These are phyloP conservation scores for Clitoria ternatea DNA, from an alignment of 306 rosid species.

Conservation along the genomic window DNA sequence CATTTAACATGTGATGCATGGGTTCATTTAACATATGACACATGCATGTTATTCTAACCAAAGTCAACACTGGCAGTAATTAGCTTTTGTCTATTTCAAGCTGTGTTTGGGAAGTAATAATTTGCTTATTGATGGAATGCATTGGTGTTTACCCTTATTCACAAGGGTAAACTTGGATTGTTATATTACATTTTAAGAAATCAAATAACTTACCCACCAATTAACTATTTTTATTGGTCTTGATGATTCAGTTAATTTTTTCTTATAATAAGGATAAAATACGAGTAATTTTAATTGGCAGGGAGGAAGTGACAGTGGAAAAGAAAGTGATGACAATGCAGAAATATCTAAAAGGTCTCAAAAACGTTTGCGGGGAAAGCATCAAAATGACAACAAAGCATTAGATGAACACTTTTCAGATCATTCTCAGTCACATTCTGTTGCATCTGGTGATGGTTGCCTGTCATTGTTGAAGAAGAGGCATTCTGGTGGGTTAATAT, in stretches of 20 bases:
- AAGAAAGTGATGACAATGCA: constrained; percentile 59
- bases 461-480: constrained; percentile 76
- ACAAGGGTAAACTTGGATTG: too few species aligned
- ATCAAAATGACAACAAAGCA: constrained; percentile 43
- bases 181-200: too few species aligned
- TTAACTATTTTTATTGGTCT: too few species aligned
- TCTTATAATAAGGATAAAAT: too few species aligned
- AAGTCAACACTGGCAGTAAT: background rate
- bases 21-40: background rate
- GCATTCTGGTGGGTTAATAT: constrained; percentile 64
- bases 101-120: constrained; percentile 1
- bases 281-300: constrained; percentile 36
- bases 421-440: constrained; percentile 54
- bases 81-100: constrained; percentile 2
- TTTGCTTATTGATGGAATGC: constrained; percentile 3
- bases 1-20: background rate
- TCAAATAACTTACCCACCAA: too few species aligned
- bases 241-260: too few species aligned
- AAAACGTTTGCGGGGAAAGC: constrained; percentile 57
- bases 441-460: constrained; percentile 68
- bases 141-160: too few species aligned
- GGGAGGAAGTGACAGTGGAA: constrained; percentile 92
- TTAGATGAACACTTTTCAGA: constrained; percentile 56
- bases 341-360: constrained; percentile 53
- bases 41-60: background rate